Conservation (phyloP, 1,284 basidiomycete genomes). For the Papiliotrema nemorosa region DNA sequence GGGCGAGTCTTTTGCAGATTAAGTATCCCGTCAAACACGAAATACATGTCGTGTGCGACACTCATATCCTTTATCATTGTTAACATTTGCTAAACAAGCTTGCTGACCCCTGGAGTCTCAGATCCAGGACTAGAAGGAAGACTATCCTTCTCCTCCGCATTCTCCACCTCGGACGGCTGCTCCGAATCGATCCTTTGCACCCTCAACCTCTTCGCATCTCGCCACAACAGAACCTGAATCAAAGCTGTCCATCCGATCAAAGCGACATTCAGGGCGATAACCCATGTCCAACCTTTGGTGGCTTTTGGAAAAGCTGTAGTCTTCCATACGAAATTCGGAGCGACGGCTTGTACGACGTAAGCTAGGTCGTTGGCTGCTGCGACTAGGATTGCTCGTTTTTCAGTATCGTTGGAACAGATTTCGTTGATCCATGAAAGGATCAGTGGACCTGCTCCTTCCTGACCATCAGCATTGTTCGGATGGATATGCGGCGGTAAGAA, state of each 20-base stretch:
- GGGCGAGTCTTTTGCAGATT: too few species aligned
- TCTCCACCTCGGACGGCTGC: neutral
- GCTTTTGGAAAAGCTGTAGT: constrained; percentile 36
- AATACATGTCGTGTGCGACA: too few species aligned
- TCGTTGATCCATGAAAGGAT: constrained; percentile 37
- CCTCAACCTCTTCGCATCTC: neutral
- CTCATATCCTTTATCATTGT: too few species aligned
- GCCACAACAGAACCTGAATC: neutral
- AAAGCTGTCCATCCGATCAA: constrained; percentile 11
- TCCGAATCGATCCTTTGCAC: neutral
- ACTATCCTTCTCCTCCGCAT: neutral
- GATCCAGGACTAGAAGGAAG: too few species aligned
- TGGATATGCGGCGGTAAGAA: neutral
- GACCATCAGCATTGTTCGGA: neutral
- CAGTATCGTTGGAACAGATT: constrained; percentile 30
- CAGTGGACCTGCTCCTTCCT: constrained; percentile 16
- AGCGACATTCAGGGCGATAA: constrained; percentile 17
- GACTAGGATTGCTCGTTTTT: constrained; percentile 38
- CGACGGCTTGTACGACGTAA: constrained; percentile 39
- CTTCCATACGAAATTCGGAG: constrained; percentile 43
- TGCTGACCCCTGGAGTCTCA: too few species aligned
- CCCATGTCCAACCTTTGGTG: constrained; percentile 29
- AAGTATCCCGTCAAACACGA: too few species aligned
- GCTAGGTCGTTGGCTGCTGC: constrained; percentile 37
- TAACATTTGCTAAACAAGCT: too few species aligned